Base-by-base conservation (phyloP, 2,329 filamentous ascomycete species). In the Cladosporium sp. region DNA sequence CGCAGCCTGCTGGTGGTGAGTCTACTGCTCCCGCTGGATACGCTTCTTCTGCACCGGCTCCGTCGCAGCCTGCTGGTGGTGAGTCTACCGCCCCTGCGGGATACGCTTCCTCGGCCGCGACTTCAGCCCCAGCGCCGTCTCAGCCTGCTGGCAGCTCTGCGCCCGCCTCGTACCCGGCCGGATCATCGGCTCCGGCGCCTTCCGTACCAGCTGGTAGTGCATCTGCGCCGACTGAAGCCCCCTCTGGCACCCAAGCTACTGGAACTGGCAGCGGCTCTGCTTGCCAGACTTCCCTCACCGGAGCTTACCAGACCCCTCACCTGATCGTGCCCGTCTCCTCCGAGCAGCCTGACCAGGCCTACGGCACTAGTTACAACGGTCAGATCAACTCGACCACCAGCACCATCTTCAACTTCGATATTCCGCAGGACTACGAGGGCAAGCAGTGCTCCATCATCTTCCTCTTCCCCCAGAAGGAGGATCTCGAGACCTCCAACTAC, bases 401-500 rank as follows among this genome's bases (percentile, higher is more conserved):
- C 38, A 67, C 68, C 9, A 56, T 77, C 54, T 76, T 77, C 67
- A 72, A 70, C 54, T 77, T 77, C 59, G 71, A 77, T 55, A 65
- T 78, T 19, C 70, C 71, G 0, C 56, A 63, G 3, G 62, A 60
- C 3, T 66, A 71, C 45, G 54, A 63, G 35, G 70, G 71, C 54
- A 72, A 72, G 55, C 73, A 67, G 32, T 78, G 76, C 67, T 74
- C 69, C 4, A 61, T 77, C n/a, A 64, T 72, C 53, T 77, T 79
- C 64, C 61, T 73, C 35, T 68, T 77, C 55, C 76, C 76, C 0
- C 55, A 52, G 18, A 60, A 58, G 56, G 54, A 59, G 11, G 64
- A 69, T 56, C 64, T 74, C 6, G 55, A 56, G 35, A 69, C 66
- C 3, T 70, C 69, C 40, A 58, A 43, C 19, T 76, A 59, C 61